These are phyloP conservation scores for Colletotrichum godetiae DNA, from an alignment of 2,329 filamentous ascomycete genomes.

Conservation along the genomic window DNA sequence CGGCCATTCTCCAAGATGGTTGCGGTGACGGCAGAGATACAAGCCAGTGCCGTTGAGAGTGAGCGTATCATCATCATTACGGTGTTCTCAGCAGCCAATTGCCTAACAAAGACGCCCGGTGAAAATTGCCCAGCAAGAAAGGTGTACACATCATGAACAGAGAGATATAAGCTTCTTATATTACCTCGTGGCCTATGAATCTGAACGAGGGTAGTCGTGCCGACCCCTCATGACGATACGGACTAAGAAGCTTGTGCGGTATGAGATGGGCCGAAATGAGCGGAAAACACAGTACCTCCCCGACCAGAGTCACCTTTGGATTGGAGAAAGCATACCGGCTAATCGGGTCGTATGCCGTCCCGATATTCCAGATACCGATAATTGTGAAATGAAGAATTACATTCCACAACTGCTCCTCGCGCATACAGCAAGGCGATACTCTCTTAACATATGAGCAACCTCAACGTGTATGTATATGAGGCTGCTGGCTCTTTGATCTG, in stretches of 20 bases:
- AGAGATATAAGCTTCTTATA: neutral
- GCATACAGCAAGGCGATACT: neutral
- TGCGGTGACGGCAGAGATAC: conserved; percentile 38
- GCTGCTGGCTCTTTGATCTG: neutral
- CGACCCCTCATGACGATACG: conserved; percentile 22
- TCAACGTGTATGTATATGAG: neutral
- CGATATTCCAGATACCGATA: neutral
- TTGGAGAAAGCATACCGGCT: conserved; percentile 6
- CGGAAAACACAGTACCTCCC: neutral
- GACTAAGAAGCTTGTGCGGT: neutral
- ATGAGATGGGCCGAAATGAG: conserved; percentile 31
- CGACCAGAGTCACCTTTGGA: neutral
- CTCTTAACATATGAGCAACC: neutral
- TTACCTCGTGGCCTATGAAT: neutral
- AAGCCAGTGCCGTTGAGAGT: conserved; percentile 35
- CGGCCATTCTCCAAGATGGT: conserved; percentile 56
- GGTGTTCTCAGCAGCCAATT: neutral
- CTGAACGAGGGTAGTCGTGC: neutral
- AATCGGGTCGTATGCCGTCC: conserved; percentile 14
- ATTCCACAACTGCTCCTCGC: neutral
- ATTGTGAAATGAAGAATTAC: neutral
- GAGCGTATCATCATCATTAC: conserved; percentile 14
- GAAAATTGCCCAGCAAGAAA: neutral
- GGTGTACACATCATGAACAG: neutral
- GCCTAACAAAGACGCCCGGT: neutral